Evolutionary conservation across 2,329 filamentous ascomycete species (phyloP).

Genomic region (Talaromyces rugulosus): DNA sequence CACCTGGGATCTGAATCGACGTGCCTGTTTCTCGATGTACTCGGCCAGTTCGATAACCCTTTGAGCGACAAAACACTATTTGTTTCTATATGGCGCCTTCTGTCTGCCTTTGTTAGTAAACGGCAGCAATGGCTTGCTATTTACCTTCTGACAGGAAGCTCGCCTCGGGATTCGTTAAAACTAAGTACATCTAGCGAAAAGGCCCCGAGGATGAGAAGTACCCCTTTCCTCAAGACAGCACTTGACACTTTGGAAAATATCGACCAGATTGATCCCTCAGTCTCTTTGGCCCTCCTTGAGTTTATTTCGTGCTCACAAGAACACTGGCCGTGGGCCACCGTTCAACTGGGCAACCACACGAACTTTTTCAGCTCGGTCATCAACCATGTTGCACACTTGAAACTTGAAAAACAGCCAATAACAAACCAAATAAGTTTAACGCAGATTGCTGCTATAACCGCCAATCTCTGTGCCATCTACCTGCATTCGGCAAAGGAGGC

Average conservation of each 20-base stretch:
- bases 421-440: constrained; percentile 55
- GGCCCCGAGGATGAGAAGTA: constrained; percentile 46
- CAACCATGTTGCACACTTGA: constrained; percentile 61
- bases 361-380: constrained; percentile 69
- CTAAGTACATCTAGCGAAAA: constrained; percentile 39
- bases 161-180: constrained; percentile 70
- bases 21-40: constrained; percentile 74
- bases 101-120: constrained; percentile 80
- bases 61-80: constrained; percentile 63
- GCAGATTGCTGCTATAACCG: constrained; percentile 73
- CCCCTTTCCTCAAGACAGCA: constrained; percentile 70
- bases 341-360: constrained; percentile 69
- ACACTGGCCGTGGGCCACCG: constrained; percentile 92
- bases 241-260: constrained; percentile 67
- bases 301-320: constrained; percentile 88
- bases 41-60: constrained; percentile 73
- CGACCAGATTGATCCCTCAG: constrained; percentile 57
- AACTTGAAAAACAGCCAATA: constrained; percentile 48
- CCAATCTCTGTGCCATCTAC: constrained; percentile 86
- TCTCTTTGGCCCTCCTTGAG: constrained; percentile 72
- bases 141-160: constrained; percentile 82
- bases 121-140: constrained; percentile 96
- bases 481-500: constrained; percentile 79
- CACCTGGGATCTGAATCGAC: constrained; percentile 79
- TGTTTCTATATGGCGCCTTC: constrained; percentile 73